Evolutionary conservation across 2,329 filamentous ascomycete genomes (phyloP).

Genomic region (Daldinia sp.): DNA sequence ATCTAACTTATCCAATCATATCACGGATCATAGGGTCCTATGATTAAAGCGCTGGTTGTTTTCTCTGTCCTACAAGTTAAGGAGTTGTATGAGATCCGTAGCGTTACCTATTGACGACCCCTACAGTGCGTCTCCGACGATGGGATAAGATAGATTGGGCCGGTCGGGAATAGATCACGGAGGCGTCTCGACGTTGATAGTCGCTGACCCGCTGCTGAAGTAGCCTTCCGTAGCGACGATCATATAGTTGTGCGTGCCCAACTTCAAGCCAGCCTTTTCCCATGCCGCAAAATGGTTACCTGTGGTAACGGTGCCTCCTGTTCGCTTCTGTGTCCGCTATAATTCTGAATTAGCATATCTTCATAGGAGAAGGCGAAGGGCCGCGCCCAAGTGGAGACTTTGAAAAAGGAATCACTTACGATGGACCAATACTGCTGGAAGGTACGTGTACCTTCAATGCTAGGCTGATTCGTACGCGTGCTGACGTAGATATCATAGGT

Average conservation of each 20-base stretch:
- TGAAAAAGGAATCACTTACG: background rate
- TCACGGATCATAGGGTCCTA: no score
- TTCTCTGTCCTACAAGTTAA: background rate
- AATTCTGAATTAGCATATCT: background rate
- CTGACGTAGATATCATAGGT: conserved; percentile 50
- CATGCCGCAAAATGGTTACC: conserved; percentile 47
- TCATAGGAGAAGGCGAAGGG: background rate
- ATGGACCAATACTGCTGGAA: conserved; percentile 62
- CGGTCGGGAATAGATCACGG: background rate
- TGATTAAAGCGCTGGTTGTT: background rate
- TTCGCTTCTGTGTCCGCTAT: conserved; percentile 36
- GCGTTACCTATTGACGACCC: no score
- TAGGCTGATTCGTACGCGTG: conserved; percentile 52
- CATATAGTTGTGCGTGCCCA: conserved; percentile 47
- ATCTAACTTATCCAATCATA: no score
- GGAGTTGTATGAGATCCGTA: no score
- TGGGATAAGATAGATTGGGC: background rate
- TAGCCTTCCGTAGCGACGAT: conserved; percentile 50
- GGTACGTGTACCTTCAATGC: conserved; percentile 55
- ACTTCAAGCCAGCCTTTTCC: conserved; percentile 39
- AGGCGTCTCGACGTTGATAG: conserved; percentile 34
- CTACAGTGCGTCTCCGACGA: no score
- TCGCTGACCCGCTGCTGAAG: conserved; percentile 54
- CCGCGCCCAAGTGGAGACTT: background rate
- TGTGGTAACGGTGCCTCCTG: conserved; percentile 40